phyloP scores from a whole-genome alignment of 768 basidiomycete species.

The Pisolithus tinctorius region DNA sequence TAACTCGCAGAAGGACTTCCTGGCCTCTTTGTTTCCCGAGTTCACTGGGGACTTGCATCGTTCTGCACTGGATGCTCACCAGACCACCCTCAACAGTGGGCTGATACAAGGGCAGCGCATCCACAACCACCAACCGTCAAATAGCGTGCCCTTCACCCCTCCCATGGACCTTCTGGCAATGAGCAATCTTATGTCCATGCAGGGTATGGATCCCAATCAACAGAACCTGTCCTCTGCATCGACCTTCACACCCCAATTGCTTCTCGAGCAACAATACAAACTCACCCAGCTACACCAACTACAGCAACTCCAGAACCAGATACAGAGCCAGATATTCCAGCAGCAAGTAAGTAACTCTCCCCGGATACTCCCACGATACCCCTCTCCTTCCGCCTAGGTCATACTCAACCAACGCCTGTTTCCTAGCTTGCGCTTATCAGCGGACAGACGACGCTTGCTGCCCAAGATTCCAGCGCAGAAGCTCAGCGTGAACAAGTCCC shows the following conservation, averaged over 20 bases:
- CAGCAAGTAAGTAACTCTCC: constrained; percentile 59
- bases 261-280: constrained; percentile 74
- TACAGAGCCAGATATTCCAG: constrained; percentile 84
- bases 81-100: constrained; percentile 3
- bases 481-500: constrained; percentile 28
- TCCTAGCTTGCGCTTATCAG: constrained; percentile 64
- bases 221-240: constrained; percentile 13
- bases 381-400: constrained; percentile 2
- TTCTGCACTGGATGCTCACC: constrained; percentile 15
- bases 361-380: neutral
- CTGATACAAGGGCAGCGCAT: constrained; percentile 10
- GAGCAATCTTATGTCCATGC: constrained; percentile 47
- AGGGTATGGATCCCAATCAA: constrained; percentile 30
- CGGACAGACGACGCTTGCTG: constrained; percentile 31
- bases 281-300: constrained; percentile 71
- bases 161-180: constrained; percentile 42
- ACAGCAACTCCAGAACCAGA: constrained; percentile 75
- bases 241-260: constrained; percentile 37
- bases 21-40: constrained; percentile 30
- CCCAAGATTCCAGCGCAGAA: constrained; percentile 31
- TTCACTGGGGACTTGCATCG: constrained; percentile 19
- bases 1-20: constrained; percentile 30
- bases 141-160: constrained; percentile 11
- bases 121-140: constrained; percentile 7
- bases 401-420: constrained; percentile 9